Evolutionary conservation across 345 rosid genomes (phyloP), one percentile per base, ranked within the genome.

Genomic region (Syzygium oleosum): DNA sequence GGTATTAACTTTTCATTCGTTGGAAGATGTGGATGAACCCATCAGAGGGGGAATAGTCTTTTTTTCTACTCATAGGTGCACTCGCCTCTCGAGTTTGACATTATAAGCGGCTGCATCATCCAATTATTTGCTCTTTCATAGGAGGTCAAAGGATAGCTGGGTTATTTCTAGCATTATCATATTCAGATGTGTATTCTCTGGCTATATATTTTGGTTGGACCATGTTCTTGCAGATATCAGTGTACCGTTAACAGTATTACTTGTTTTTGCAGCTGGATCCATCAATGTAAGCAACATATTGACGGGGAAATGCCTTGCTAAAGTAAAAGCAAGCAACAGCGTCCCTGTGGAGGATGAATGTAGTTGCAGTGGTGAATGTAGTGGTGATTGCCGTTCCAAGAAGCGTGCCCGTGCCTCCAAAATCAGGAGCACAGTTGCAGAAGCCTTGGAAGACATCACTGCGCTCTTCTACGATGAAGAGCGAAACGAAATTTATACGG

Each of bases 381-480:
- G 89, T 86, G 84, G 87, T 43, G 77, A 88, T 86, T 89, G 89
- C 91, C 80, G 84, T 54, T 85, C 43, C 9, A 91, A 87, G 87
- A 91, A 87, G 86, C 88, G 84, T 78, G 29, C 85, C 52, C 59
- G 31, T 43, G 5, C 87, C 31, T 65, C 88, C 65, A 89, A 89
- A 88, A 92, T 92, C 29, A 93, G 91, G 91, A 94, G 95, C 88
- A 91, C 93, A 3, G 96, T 91, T 11, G 93, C 93, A 11, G 96
- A 94, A 84, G 98, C 98, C 38, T 90, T 95, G 89, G 96, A 95
- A 91, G 98, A 95, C 86, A 95, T 95, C 85, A 95, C 98, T 3
- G 96, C 96, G 0, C 94, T 95, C 85, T 95, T 94, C 92, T 95
- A 95, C 2, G 95, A 95, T 9, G 98, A 95, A 88, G 98, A 95